Percentiles rank a stretch among this genome's conserved stretches.
phyloP scores from a whole-genome alignment of 2,329 filamentous ascomycete species.

The Penicillium sp. region DNA sequence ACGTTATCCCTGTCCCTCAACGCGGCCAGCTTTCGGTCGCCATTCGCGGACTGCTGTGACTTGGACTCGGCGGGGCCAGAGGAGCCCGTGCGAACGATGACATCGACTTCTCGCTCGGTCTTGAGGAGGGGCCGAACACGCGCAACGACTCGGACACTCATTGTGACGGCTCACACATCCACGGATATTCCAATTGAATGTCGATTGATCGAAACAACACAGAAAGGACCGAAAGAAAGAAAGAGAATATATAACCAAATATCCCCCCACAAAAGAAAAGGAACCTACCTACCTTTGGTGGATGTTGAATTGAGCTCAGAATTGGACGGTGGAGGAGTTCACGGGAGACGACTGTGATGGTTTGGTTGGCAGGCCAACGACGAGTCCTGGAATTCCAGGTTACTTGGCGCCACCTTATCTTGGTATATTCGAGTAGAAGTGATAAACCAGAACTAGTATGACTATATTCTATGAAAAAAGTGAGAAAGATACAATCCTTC shows the following conservation, averaged over 20 bases:
- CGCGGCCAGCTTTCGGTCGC: slow-evolving; percentile 26
- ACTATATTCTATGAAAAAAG: too few relatives aligned
- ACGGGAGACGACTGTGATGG: slow-evolving; percentile 9
- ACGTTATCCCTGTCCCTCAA: slow-evolving; percentile 57
- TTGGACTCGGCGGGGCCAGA: slow-evolving; percentile 20
- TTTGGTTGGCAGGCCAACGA: too few relatives aligned
- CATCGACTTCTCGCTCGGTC: slow-evolving; percentile 78
- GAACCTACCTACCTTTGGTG: slow-evolving; percentile 20
- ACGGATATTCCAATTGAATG: background rate
- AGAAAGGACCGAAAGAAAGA: slow-evolving; percentile 9
- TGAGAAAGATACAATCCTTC: too few relatives aligned
- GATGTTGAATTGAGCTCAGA: slow-evolving; percentile 14
- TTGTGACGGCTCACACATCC: slow-evolving; percentile 23
- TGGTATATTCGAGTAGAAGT: background rate
- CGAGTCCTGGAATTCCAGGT: background rate
- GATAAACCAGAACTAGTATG: background rate
- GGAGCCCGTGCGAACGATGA: slow-evolving; percentile 69
- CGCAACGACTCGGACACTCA: slow-evolving; percentile 75
- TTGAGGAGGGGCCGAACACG: slow-evolving; percentile 83
- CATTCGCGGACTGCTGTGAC: slow-evolving; percentile 20
- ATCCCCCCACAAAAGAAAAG: slow-evolving; percentile 12
- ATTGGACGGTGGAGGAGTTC: slow-evolving; percentile 18
- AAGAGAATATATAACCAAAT: slow-evolving; percentile 13
- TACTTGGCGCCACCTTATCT: too few relatives aligned
- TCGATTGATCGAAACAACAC: slow-evolving; percentile 1